Conservation (phyloP, 2,329 filamentous ascomycete species). For the Lachnellula willkommii region DNA sequence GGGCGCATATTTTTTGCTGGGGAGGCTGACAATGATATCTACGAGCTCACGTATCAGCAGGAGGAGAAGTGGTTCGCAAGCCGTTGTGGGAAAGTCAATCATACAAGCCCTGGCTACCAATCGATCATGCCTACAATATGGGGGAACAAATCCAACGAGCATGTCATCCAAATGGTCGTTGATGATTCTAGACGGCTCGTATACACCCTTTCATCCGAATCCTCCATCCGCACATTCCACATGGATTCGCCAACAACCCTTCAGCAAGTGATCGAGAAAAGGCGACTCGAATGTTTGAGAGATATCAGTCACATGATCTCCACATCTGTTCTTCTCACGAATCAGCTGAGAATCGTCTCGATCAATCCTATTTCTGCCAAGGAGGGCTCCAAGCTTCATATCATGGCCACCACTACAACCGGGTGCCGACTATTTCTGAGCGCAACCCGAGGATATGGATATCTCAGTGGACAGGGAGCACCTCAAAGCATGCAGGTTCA, state of each 20-base stretch:
- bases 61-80: slow-evolving; percentile 96
- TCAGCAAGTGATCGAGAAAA: slow-evolving; percentile 60
- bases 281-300: slow-evolving; percentile 52
- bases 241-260: slow-evolving; percentile 63
- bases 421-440: slow-evolving; percentile 91
- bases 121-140: slow-evolving; percentile 56
- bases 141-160: slow-evolving; percentile 50
- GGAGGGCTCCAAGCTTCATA: slow-evolving; percentile 76
- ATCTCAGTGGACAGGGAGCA: slow-evolving; percentile 51
- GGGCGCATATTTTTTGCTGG: slow-evolving; percentile 94
- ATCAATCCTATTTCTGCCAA: slow-evolving; percentile 77
- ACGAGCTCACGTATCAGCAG: slow-evolving; percentile 93
- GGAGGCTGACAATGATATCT: slow-evolving; percentile 74
- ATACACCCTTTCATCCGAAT: slow-evolving; percentile 83
- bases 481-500: slow-evolving; percentile 97
- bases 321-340: slow-evolving; percentile 64
- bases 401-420: slow-evolving; percentile 85
- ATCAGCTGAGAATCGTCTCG: slow-evolving; percentile 68
- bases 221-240: slow-evolving; percentile 87
- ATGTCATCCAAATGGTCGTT: slow-evolving; percentile 72
- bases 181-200: slow-evolving; percentile 85
- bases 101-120: slow-evolving; percentile 69
- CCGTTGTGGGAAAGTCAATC: slow-evolving; percentile 81
- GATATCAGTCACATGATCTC: slow-evolving; percentile 85
- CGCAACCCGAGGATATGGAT: slow-evolving; percentile 68